phyloP scores from a whole-genome alignment of 179 eudicot species.

The Pouteria campechiana region DNA sequence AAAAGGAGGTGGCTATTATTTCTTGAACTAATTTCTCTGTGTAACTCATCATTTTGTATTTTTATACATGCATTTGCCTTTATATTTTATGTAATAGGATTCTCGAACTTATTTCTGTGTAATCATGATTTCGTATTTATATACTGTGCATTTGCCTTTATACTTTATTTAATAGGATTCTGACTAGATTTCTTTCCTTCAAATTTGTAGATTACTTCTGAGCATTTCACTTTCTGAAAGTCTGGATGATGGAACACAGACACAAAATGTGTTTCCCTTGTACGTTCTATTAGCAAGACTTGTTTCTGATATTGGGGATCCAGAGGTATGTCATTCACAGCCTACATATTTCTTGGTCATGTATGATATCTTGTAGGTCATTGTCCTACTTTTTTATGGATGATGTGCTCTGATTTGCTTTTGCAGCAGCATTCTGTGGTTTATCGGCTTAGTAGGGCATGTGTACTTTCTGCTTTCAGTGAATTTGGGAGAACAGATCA shows the following conservation, averaged over 20 bases:
- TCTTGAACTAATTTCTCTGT: background rate
- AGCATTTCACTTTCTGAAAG: slow-evolving; percentile 45
- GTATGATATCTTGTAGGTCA: background rate
- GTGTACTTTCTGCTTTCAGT: slow-evolving; percentile 32
- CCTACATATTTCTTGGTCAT: slow-evolving; percentile 4
- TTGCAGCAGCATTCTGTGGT: slow-evolving; percentile 71
- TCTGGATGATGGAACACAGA: slow-evolving; percentile 30
- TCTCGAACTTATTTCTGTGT: too few relatives aligned
- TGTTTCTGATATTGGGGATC: slow-evolving; percentile 23
- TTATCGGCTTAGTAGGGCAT: slow-evolving; percentile 59
- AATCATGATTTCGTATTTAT: too few relatives aligned
- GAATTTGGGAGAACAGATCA: slow-evolving; percentile 33
- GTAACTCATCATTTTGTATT: background rate
- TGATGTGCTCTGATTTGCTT: slow-evolving; percentile 8
- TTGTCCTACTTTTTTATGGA: background rate
- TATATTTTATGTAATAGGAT: too few relatives aligned
- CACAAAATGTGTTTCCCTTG: slow-evolving; percentile 50
- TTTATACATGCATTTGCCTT: background rate
- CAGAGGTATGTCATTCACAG: too few relatives aligned
- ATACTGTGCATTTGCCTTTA: too few relatives aligned
- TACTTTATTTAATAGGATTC: too few relatives aligned
- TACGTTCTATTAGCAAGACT: slow-evolving; percentile 62
- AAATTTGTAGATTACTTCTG: slow-evolving; percentile 51
- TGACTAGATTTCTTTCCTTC: slow-evolving; percentile 4
- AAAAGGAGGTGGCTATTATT: slow-evolving; percentile 36